These are phyloP conservation scores for Barnettozyma pratensis DNA, from an alignment of 805 yeast species.

Conservation along the genomic window DNA sequence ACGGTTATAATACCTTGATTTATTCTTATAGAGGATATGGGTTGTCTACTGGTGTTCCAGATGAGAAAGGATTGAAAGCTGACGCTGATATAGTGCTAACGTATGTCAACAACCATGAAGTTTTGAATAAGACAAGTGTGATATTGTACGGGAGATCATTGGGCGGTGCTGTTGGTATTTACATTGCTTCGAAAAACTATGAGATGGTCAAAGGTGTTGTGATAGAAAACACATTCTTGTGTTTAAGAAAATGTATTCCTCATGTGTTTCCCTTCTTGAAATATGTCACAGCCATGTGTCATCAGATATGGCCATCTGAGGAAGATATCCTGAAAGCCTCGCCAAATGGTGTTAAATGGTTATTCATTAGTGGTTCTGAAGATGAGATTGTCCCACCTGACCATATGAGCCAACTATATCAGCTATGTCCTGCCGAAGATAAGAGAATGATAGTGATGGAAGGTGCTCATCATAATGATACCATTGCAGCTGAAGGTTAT, in stretches of 20 bases:
- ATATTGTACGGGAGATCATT: constrained; percentile 82
- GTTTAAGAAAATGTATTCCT: constrained; percentile 65
- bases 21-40: constrained; percentile 94
- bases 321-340: constrained; percentile 46
- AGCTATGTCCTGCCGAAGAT: constrained; percentile 40
- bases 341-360: constrained; percentile 47
- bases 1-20: constrained; percentile 73
- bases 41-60: constrained; percentile 65
- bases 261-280: constrained; percentile 67
- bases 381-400: constrained; percentile 92
- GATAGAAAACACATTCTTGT: constrained; percentile 82
- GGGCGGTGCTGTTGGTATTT: constrained; percentile 93
- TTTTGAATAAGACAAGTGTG: constrained; percentile 46
- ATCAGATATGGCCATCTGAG: constrained; percentile 83
- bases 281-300: constrained; percentile 55
- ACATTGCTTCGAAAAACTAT: constrained; percentile 61
- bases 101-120: constrained; percentile 49
- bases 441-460: constrained; percentile 54
- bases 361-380: constrained; percentile 64
- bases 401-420: constrained; percentile 65
- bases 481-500: constrained; percentile 67
- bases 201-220: constrained; percentile 55
- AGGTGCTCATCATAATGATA: constrained; percentile 76
- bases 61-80: constrained; percentile 71
- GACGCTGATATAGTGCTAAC: constrained; percentile 75